Evolutionary conservation across 1,284 basidiomycete species (phyloP), one percentile per base, ranked within the genome.

Genomic region (Pseudozyma thailandica): DNA sequence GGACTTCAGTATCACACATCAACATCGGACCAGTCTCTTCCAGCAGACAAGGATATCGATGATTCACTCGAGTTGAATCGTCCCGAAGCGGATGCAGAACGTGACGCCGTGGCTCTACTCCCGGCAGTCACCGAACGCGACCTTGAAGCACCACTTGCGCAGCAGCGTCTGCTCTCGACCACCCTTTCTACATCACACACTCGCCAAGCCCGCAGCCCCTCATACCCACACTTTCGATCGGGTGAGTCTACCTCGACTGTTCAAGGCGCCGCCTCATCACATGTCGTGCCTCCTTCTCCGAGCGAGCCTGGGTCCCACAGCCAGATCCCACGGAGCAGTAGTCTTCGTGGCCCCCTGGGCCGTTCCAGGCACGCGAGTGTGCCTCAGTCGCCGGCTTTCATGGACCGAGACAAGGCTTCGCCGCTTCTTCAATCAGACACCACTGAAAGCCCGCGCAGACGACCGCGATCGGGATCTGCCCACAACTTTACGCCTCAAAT

Each of bases 281-380:
- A 39, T 16, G 31, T 26, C 9, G 30, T 30, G 16, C 20, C 43
- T 25, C 1, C 51, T 2, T n/a, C 43, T n/a, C 12, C 38, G 6
- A 7, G 21, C 16, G 45, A 44, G 8, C 5, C 31, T 5, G 45
- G 23, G 5, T 20, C 45, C 6, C 43, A 37, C 9, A 37, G 33
- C 15, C 49, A 51, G 28, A 59, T 60, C 12, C 51, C 70, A 1
- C 47, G 70, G 13, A 68, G 59, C 41, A 72, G 70, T 49, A 72
- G 70, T 28, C 52, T 72, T 6, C 55, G 50, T 21, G 54, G 48
- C 20, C 37, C 55, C 33, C 30, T 31, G 20, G 37, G 50, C n/a
- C 47, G 58, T 18, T 41, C n/a, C 39, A 57, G 43, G 15, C 30
- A 37, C 15, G 27, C 25, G 33, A 18, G 4, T 4, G 4, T 28